Evolutionary conservation across 2,329 filamentous ascomycete species (phyloP).

Genomic region (Bipolaris victoriae): DNA sequence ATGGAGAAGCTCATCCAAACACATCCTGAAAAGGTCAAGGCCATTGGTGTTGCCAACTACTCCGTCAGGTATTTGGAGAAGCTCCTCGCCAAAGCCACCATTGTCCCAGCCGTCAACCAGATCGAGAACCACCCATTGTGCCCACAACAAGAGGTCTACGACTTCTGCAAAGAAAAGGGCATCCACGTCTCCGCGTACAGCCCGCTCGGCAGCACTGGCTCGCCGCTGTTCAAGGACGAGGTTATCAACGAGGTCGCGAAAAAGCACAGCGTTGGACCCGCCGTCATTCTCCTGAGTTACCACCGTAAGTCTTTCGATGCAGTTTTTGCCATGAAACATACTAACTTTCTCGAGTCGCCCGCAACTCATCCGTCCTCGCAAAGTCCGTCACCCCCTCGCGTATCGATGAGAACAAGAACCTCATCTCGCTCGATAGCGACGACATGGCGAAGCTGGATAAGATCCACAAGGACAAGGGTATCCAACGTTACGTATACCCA

Average conservation of each 20-base stretch:
- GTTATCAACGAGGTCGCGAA: conserved; percentile 56
- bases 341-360: conserved; percentile 57
- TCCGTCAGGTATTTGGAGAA: conserved; percentile 56
- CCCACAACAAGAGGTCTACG: conserved; percentile 74
- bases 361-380: conserved; percentile 72
- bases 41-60: conserved; percentile 60
- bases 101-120: conserved; percentile 72
- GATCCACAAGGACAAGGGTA: conserved; percentile 55
- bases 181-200: conserved; percentile 76
- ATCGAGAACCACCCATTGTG: conserved; percentile 76
- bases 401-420: conserved; percentile 72
- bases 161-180: conserved; percentile 69
- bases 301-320: conserved; percentile 62
- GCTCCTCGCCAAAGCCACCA: conserved; percentile 63
- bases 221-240: conserved; percentile 56
- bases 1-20: conserved; percentile 67
- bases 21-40: conserved; percentile 55
- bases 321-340: neutral
- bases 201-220: conserved; percentile 57
- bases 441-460: conserved; percentile 62
- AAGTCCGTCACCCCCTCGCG: conserved; percentile 73
- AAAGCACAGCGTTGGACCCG: conserved; percentile 56
- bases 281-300: conserved; percentile 72
- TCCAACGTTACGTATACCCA: conserved; percentile 57
- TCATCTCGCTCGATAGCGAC: conserved; percentile 68